These are phyloP conservation scores for Kodamaea leandrae DNA, from an alignment of 805 yeast genomes.

Conservation along the genomic window DNA sequence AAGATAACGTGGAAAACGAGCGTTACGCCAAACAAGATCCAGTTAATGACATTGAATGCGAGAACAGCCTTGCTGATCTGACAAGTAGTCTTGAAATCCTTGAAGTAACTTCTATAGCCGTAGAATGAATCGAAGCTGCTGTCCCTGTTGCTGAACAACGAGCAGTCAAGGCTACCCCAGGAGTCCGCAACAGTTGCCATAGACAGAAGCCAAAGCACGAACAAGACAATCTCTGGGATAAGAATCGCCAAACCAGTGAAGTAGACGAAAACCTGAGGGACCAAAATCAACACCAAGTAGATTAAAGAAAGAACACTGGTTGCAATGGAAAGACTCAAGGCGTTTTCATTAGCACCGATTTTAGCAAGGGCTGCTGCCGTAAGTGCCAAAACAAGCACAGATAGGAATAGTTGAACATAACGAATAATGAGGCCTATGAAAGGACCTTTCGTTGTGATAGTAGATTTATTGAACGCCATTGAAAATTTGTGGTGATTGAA, in stretches of 20 bases:
- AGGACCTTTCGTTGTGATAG: too few species aligned
- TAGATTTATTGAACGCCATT: too few species aligned
- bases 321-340: not conserved
- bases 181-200: not conserved
- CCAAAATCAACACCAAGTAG: not conserved
- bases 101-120: not conserved
- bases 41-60: not conserved
- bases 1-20: not conserved
- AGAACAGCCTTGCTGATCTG: not conserved
- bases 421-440: too few species aligned
- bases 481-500: too few species aligned
- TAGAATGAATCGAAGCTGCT: not conserved
- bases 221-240: not conserved
- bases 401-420: too few species aligned
- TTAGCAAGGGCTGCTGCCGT: not conserved
- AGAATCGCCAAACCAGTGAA: not conserved
- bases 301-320: not conserved
- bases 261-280: not conserved
- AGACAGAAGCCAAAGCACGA: constrained; percentile 1
- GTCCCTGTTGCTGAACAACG: not conserved
- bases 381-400: not conserved
- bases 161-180: not conserved
- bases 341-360: not conserved
- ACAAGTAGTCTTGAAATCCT: not conserved
- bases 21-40: not conserved